Percentiles rank a stretch among this genome's conserved stretches.
These are phyloP conservation scores for Globisporangium viniferum DNA, from an alignment of 352 stramenopile genomes.

Conservation along the genomic window DNA sequence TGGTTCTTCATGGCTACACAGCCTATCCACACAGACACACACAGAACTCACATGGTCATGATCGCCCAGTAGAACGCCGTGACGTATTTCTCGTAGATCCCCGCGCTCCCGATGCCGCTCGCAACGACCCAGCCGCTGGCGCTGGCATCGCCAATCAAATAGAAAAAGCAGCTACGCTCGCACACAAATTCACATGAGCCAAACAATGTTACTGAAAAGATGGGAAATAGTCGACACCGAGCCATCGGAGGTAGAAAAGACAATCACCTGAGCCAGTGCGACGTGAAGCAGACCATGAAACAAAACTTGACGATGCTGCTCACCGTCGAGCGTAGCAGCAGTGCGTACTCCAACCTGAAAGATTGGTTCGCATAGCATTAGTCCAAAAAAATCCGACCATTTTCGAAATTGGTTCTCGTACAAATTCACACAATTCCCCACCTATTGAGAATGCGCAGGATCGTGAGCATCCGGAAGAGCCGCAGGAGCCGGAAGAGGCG, in stretches of 20 bases:
- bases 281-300: slow-evolving; percentile 66
- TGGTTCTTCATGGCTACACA: background rate
- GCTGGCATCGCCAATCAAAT: slow-evolving; percentile 35
- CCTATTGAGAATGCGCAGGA: slow-evolving; percentile 59
- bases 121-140: slow-evolving; percentile 40
- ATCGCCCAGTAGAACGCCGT: slow-evolving; percentile 66
- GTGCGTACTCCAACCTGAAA: slow-evolving; percentile 28
- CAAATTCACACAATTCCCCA: background rate
- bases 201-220: background rate
- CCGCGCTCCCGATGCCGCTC: slow-evolving; percentile 31
- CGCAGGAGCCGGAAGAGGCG: slow-evolving; percentile 57
- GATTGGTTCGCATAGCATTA: background rate
- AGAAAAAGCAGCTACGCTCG: slow-evolving; percentile 49
- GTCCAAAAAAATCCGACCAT: background rate
- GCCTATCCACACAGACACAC: background rate
- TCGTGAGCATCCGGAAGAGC: slow-evolving; percentile 66
- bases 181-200: background rate
- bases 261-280: slow-evolving; percentile 53
- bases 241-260: background rate
- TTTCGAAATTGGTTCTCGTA: background rate
- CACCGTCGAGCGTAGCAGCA: slow-evolving; percentile 73
- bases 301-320: slow-evolving; percentile 64
- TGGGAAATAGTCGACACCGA: background rate
- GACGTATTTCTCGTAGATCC: slow-evolving; percentile 36
- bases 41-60: slow-evolving; percentile 56